Evolutionary conservation across 2,329 filamentous ascomycete species (phyloP).

Genomic region (Cladosporium sphaerospermum): DNA sequence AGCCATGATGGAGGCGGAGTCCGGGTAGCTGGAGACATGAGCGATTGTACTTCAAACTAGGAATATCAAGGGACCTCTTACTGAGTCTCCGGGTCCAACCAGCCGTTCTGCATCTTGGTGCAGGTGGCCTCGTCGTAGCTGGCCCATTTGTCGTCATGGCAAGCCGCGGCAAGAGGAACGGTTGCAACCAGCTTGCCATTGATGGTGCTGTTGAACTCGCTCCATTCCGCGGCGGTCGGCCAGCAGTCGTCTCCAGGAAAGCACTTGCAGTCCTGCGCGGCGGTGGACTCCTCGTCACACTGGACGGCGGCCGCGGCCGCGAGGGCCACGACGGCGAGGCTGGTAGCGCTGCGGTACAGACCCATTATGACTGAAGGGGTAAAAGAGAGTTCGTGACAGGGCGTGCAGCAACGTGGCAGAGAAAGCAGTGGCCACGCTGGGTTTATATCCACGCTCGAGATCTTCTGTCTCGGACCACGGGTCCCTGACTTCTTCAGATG

Average conservation of each 20-base stretch:
- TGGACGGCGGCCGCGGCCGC: not conserved
- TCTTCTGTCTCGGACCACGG: not conserved
- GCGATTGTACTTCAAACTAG: not conserved
- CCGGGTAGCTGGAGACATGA: conserved; percentile 20
- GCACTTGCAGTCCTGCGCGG: conserved; percentile 27
- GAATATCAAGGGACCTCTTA: not conserved
- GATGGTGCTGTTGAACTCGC: conserved; percentile 46
- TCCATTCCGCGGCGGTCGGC: conserved; percentile 46
- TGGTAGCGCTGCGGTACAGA: not conserved
- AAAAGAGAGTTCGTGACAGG: too few relatives aligned
- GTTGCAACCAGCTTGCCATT: conserved; percentile 47
- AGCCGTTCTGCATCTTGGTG: not conserved
- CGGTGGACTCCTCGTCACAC: not conserved
- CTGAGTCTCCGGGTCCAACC: conserved; percentile 9
- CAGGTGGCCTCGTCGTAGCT: conserved; percentile 7
- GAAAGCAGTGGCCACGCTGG: too few relatives aligned
- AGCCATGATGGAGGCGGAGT: conserved; percentile 35
- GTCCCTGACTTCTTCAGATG: not conserved
- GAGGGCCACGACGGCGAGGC: not conserved
- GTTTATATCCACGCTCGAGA: too few relatives aligned
- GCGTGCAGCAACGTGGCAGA: too few relatives aligned
- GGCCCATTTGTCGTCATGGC: conserved; percentile 36
- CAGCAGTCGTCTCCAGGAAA: conserved; percentile 51
- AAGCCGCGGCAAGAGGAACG: conserved; percentile 47
- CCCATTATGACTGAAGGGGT: not conserved